Evolutionary conservation across 202 grass and related monocot genomes (phyloP).

Genomic region (Panicum virgatum): DNA sequence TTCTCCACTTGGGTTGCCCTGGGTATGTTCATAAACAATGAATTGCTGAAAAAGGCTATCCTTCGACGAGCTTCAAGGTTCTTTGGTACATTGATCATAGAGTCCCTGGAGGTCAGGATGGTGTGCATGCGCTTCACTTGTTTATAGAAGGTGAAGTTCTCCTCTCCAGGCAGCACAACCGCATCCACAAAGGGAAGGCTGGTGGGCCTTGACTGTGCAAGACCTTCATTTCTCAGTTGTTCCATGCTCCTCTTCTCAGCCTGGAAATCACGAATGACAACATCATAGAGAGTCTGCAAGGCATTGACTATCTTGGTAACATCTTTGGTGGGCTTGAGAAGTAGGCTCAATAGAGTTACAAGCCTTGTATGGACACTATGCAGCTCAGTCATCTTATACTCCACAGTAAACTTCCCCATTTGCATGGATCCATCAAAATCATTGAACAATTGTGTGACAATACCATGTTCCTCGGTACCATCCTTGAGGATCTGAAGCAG

Average conservation of each 20-base stretch:
- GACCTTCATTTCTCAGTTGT: slow-evolving; percentile 73
- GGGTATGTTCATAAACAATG: slow-evolving; percentile 99
- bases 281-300: slow-evolving; percentile 87
- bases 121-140: slow-evolving; percentile 78
- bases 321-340: slow-evolving; percentile 69
- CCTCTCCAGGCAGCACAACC: slow-evolving; percentile 61
- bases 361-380: slow-evolving; percentile 64
- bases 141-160: slow-evolving; percentile 71
- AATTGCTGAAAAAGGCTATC: slow-evolving; percentile 97
- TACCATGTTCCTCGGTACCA: slow-evolving; percentile 62
- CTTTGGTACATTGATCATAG: slow-evolving; percentile 89
- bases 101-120: slow-evolving; percentile 83
- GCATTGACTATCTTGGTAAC: slow-evolving; percentile 80
- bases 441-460: slow-evolving; percentile 61
- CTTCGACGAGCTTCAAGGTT: slow-evolving; percentile 92
- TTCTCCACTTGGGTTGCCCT: slow-evolving; percentile 92
- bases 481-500: slow-evolving; percentile 71
- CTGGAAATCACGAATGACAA: slow-evolving; percentile 85
- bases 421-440: slow-evolving; percentile 75
- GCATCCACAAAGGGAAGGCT: slow-evolving; percentile 85
- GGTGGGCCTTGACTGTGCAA: slow-evolving; percentile 58
- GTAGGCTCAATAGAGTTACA: slow-evolving; percentile 53
- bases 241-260: slow-evolving; percentile 78
- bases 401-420: slow-evolving; percentile 67
- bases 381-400: slow-evolving; percentile 77